These are phyloP conservation scores for Wickerhamomyces bisporus DNA, from an alignment of 805 yeast genomes.

Conservation along the genomic window DNA sequence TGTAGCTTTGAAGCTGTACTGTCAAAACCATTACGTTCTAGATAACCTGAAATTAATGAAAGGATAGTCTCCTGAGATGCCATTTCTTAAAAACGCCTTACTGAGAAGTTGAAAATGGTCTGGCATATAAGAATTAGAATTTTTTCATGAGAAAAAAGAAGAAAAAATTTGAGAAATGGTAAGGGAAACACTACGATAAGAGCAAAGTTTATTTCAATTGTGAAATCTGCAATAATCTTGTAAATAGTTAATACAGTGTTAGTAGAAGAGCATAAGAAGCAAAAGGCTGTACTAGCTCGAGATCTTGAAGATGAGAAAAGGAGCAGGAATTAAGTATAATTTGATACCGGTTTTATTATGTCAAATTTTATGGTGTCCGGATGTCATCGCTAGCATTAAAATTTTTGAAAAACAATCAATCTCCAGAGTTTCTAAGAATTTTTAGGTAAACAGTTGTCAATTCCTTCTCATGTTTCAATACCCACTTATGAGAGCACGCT, in stretches of 20 bases:
- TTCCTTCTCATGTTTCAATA: conserved; percentile 32
- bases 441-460: conserved; percentile 32
- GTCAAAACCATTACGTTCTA: conserved; percentile 17
- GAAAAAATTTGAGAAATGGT: background rate
- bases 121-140: background rate
- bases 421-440: conserved; percentile 9
- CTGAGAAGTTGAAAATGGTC: background rate
- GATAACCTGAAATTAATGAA: conserved; percentile 18
- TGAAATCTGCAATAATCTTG: no score
- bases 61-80: conserved; percentile 17
- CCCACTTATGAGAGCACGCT: conserved; percentile 46
- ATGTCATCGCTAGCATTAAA: no score
- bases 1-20: conserved; percentile 14
- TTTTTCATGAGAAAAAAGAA: no score
- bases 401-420: background rate
- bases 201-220: no score
- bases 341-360: no score
- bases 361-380: no score
- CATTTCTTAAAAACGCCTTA: conserved; percentile 7
- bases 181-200: no score
- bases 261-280: no score
- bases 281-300: no score
- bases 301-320: no score
- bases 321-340: no score
- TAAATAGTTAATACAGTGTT: no score